A percentile compares a stretch with the other conserved stretches of the same genome.
Conservation (phyloP, 1,284 basidiomycete genomes). For the Trametes polyzona region DNA sequence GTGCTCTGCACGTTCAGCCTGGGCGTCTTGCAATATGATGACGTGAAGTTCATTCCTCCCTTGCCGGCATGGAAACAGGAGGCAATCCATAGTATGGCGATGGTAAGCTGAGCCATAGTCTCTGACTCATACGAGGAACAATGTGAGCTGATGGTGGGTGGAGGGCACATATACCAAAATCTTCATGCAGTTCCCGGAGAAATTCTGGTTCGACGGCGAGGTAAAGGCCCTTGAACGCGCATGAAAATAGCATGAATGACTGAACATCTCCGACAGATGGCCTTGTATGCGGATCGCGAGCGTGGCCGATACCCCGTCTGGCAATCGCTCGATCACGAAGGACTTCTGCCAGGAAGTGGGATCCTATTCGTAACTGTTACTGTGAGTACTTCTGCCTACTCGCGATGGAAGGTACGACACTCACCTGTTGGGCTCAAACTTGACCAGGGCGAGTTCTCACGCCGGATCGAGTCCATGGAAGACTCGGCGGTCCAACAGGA, state of each 20-base stretch:
- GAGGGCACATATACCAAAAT: conserved; percentile 72
- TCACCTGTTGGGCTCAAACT: too few species aligned
- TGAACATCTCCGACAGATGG: conserved; percentile 46
- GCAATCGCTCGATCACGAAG: conserved; percentile 66
- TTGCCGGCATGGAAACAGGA: conserved; percentile 69
- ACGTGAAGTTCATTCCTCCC: conserved; percentile 57
- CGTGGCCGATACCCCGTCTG: conserved; percentile 72
- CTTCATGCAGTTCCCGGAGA: conserved; percentile 64
- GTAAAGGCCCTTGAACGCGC: conserved; percentile 34
- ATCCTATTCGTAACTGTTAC: conserved; percentile 71
- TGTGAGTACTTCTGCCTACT: too few species aligned
- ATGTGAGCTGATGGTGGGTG: too few species aligned
- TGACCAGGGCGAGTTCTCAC: conserved; percentile 62
- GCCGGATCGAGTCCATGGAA: conserved; percentile 58
- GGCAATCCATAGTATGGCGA: conserved; percentile 66
- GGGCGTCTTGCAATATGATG: conserved; percentile 64
- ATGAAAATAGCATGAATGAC: too few species aligned
- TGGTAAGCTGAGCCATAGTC: conserved; percentile 53
- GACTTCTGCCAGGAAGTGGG: conserved; percentile 64
- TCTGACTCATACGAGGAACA: too few species aligned
- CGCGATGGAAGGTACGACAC: too few species aligned
- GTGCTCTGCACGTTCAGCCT: conserved; percentile 67
- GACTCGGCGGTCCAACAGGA: conserved; percentile 54
- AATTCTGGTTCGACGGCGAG: conserved; percentile 74
- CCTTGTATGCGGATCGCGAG: conserved; percentile 63